A percentile compares a stretch with the other conserved stretches of the same genome.
Evolutionary conservation across 805 yeast species (phyloP).

Genomic region (Tetrapisispora fleetii): DNA sequence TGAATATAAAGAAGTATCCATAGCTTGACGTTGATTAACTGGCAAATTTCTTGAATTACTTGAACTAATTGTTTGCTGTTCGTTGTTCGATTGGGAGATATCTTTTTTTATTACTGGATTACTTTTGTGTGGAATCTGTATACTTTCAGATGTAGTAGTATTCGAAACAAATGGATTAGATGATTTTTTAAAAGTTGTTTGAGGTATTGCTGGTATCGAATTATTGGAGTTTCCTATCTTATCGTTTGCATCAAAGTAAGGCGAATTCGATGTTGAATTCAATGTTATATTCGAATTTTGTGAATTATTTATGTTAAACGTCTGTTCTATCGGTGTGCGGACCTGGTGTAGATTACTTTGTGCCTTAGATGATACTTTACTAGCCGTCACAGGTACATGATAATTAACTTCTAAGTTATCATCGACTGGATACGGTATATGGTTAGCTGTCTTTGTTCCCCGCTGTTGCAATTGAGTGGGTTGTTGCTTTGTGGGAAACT

Average conservation of each 20-base stretch:
- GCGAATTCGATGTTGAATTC: not conserved
- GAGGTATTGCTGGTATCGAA: not conserved
- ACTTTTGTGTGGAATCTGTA: not conserved
- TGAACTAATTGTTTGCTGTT: not conserved
- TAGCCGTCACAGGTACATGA: not conserved
- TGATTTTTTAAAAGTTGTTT: not conserved
- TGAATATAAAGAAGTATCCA: slow-evolving; percentile 5
- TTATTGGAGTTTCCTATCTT: not conserved
- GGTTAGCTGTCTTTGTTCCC: not conserved
- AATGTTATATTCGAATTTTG: not conserved
- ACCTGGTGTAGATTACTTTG: not conserved
- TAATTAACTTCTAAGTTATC: not conserved
- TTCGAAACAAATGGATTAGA: not conserved
- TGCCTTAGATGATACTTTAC: not conserved
- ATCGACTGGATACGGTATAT: slow-evolving; percentile 4
- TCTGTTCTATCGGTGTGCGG: not conserved
- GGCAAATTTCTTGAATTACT: not conserved
- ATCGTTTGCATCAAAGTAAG: not conserved
- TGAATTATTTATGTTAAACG: not conserved
- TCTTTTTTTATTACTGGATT: not conserved
- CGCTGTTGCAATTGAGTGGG: not conserved
- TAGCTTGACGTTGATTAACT: not conserved
- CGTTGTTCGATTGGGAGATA: not conserved
- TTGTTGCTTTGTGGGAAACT: not conserved
- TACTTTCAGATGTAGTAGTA: not conserved